Evolutionary conservation across 2,329 filamentous ascomycete species (phyloP), one percentile per base, ranked within the genome.

Genomic region (Pseudocercospora fuligena): DNA sequence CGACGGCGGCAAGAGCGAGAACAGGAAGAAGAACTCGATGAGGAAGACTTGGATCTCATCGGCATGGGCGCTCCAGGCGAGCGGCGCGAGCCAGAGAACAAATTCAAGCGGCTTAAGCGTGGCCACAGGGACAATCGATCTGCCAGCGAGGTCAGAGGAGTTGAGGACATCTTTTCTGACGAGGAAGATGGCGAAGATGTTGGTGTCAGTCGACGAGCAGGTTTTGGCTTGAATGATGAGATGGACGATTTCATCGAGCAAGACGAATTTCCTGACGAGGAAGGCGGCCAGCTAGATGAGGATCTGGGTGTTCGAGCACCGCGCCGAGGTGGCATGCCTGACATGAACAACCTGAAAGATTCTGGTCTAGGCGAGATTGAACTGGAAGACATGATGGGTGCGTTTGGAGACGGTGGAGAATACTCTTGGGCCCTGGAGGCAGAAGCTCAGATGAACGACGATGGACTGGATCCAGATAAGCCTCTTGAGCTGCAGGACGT

Each of bases 231-330:
- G 40, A 87, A 87, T 56, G 92, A 96, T 78, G 93, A 97, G 75
- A 92, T 97, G 78, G 93, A 93, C 53, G 77, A 94, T 78, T 99
- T 99, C 80, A 99, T 99, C 76, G 94, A 98, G 78, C 93, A 97
- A 74, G 95, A 98, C 74, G 94, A 93, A 68, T 92, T 93, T 59
- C 92, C 93, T 59, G 93, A 97, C 71, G 93, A 96, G 69, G 90
- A 91, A 67, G 92, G 88, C 19, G 88, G 90, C 64, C 88, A 88
- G 66, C 88, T 93, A 72, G 87, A 90, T 69, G 94, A 97, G 78
- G 94, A 98, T 76, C 86, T 91, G 73, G 94, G 97, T 77, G 92
- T 98, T 67, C 92, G 93, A 63, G 88, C 93, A 46, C 92, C 94
- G 0, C 88, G 89, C 63, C 88, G 91, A 69, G 88, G 88, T 65